These are phyloP conservation scores for Neoconidiobolus thromboides DNA, from an alignment of 371 early-diverging fungal genomes.

Conservation along the genomic window DNA sequence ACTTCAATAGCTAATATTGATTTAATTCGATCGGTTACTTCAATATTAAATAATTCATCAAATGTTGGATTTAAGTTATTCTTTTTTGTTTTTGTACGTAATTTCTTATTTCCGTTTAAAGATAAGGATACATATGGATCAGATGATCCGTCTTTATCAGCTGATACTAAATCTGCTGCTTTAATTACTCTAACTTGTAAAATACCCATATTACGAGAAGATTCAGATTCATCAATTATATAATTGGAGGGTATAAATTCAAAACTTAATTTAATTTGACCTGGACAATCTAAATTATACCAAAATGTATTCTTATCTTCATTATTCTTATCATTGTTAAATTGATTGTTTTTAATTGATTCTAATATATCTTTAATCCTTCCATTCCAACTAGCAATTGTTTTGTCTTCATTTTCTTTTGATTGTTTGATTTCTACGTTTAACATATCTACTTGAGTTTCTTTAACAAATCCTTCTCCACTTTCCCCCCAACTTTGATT, in stretches of 20 bases:
- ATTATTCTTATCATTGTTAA: neutral
- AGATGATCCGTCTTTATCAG: conserved; percentile 36
- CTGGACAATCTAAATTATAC: conserved; percentile 7
- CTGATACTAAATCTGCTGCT: conserved; percentile 20
- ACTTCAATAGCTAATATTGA: conserved; percentile 22
- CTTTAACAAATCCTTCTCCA: conserved; percentile 18
- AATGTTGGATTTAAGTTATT: conserved; percentile 71
- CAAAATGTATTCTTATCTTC: conserved; percentile 3
- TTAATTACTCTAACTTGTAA: conserved; percentile 18
- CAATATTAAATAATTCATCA: conserved; percentile 52
- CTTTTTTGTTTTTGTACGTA: conserved; percentile 54
- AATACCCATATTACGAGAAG: conserved; percentile 19
- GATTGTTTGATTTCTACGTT: conserved; percentile 14
- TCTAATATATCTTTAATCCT: neutral
- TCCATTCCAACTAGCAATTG: neutral
- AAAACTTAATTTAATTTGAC: conserved; percentile 22
- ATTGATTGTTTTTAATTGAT: neutral
- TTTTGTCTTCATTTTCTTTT: neutral
- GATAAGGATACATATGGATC: conserved; percentile 66
- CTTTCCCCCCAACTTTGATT: conserved; percentile 21
- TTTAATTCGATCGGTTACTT: conserved; percentile 25
- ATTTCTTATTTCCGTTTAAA: conserved; percentile 54
- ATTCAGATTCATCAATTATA: conserved; percentile 19
- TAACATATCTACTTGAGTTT: conserved; percentile 14
- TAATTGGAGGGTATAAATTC: conserved; percentile 19